Evolutionary conservation across 139 green algal genomes (phyloP).

Genomic region (Edaphochlamys debaryana): DNA sequence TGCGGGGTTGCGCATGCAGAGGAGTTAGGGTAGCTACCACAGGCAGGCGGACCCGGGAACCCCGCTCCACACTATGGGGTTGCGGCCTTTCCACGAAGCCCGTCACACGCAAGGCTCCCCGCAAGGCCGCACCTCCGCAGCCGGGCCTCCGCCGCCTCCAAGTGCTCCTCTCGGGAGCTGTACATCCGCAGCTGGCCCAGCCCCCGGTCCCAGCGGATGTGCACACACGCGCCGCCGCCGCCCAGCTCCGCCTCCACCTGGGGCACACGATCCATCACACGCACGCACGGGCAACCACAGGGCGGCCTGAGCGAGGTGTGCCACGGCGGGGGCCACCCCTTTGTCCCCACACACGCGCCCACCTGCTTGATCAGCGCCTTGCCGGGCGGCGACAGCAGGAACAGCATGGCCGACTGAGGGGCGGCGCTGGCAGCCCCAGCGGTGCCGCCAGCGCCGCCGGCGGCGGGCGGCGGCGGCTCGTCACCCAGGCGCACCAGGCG

Average conservation of each 20-base stretch:
- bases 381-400: background rate
- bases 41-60: too few species aligned
- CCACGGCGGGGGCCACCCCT: too few species aligned
- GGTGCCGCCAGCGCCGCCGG: background rate
- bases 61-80: too few species aligned
- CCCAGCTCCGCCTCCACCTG: background rate
- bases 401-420: background rate
- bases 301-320: too few species aligned
- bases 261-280: background rate
- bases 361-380: conserved; percentile 4
- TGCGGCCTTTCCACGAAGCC: too few species aligned
- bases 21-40: background rate
- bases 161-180: background rate
- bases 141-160: background rate
- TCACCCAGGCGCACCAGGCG: background rate
- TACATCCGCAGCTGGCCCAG: background rate
- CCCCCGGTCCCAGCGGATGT: background rate
- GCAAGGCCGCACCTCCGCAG: background rate
- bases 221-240: background rate
- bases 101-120: too few species aligned
- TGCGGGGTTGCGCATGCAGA: background rate
- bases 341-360: too few species aligned
- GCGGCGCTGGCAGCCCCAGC: background rate
- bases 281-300: too few species aligned
- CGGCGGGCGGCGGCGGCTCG: background rate